A percentile compares a stretch with the other conserved stretches of the same genome.
These are phyloP conservation scores for Ceratocystis destructans DNA, from an alignment of 2,329 filamentous ascomycete genomes.

Conservation along the genomic window DNA sequence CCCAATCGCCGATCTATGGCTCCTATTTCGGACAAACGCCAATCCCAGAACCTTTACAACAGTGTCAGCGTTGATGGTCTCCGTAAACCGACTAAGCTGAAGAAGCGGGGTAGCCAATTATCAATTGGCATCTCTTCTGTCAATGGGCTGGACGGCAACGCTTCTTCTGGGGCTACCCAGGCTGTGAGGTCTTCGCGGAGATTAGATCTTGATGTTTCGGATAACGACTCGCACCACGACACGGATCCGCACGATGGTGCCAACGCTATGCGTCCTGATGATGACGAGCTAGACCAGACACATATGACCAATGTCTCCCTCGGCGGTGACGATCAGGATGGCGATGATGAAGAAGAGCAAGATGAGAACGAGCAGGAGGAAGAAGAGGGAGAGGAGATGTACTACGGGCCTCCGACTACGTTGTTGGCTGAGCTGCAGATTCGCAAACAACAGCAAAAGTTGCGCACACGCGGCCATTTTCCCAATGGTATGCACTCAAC, in stretches of 20 bases:
- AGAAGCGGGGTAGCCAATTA: constrained; percentile 15
- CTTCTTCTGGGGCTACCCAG: neutral
- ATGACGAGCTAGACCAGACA: constrained; percentile 9
- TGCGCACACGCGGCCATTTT: constrained; percentile 53
- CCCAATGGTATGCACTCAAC: constrained; percentile 83
- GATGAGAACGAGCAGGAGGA: constrained; percentile 32
- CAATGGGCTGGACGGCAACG: neutral
- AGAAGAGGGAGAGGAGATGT: constrained; percentile 36
- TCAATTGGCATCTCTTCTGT: constrained; percentile 11
- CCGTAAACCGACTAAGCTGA: constrained; percentile 15
- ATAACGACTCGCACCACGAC: constrained; percentile 14
- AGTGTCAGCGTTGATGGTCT: constrained; percentile 13
- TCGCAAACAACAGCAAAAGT: constrained; percentile 76
- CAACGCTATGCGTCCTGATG: neutral
- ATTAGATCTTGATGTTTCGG: constrained; percentile 14
- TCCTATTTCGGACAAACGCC: constrained; percentile 31
- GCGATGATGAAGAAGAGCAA: constrained; percentile 28
- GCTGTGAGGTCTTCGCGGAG: constrained; percentile 13
- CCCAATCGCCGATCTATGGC: constrained; percentile 26
- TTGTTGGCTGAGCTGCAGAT: constrained; percentile 83
- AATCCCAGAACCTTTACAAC: constrained; percentile 14
- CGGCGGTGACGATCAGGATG: constrained; percentile 23
- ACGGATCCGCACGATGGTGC: constrained; percentile 12
- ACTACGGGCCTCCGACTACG: constrained; percentile 68
- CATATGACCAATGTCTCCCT: constrained; percentile 18